Base-by-base conservation (phyloP, 2,329 filamentous ascomycete genomes). In the Epichloe hybrida region DNA sequence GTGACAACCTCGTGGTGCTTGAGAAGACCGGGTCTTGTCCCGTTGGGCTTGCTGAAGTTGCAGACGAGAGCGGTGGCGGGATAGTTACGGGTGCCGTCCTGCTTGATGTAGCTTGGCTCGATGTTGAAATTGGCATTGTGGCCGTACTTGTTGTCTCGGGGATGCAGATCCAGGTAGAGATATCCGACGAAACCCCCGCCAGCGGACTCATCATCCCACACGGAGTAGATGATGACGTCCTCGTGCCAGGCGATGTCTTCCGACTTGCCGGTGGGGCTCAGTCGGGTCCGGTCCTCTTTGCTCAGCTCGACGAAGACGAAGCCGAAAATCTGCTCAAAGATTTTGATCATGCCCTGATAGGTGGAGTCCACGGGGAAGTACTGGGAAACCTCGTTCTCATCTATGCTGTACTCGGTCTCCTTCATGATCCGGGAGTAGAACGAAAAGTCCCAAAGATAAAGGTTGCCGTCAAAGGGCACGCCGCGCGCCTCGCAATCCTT, bases 61-160 rank as follows among this genome's bases (percentile, higher is more conserved):
- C 86, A 91, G 11, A 91, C 86, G 11, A 91, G 72, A 1, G 86
- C 84, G 0, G 86, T 91, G 1, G 83, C 83, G 5, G 86, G 86
- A 64, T 89, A 90, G 51, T 81, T 76, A 50, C 85, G 77, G 37
- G 79, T 82, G 54, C 85, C 86, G 53, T 88, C 79, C 49, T 77
- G 71, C 52, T 76, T 72, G 51, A 81, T 69, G 67, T 78, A 88
- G 23, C 84, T 84, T 1, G 86, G 84, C 66, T 88, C 81, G 2
- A 93, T 67, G 66, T 83, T 86, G 71, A 93, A 91, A 72, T 91
- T 91, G 60, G 87, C 87, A 5, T 87, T 86, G 61, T 91, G 87
- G 15, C 84, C 83, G 64, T 91, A 91, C 66, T 93, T 93, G 66
- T 88, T 86, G 58, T 81, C 80, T 38, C 87, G 78, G 2, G 86